These are phyloP conservation scores for Asterionellopsis glacialis DNA, from an alignment of 108 stramenopile genomes.

Conservation along the genomic window DNA sequence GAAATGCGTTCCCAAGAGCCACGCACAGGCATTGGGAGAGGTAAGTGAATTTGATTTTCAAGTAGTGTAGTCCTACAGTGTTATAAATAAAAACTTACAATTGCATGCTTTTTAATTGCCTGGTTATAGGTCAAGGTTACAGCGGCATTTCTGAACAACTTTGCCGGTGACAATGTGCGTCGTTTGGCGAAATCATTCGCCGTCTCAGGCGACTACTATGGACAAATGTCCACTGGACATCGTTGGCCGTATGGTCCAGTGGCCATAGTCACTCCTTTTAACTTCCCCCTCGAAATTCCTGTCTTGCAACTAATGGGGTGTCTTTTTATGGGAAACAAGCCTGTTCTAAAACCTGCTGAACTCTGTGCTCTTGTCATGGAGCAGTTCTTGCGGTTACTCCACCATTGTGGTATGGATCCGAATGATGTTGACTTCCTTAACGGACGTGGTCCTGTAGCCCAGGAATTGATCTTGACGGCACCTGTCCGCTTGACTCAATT, in stretches of 20 bases:
- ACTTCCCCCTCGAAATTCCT: conserved; percentile 94
- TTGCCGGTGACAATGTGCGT: conserved; percentile 90
- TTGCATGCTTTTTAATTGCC: not conserved
- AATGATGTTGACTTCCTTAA: conserved; percentile 91
- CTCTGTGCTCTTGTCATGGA: conserved; percentile 91
- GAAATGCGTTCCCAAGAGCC: conserved; percentile 91
- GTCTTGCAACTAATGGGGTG: conserved; percentile 95
- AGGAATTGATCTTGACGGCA: conserved; percentile 70
- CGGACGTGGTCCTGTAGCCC: conserved; percentile 82
- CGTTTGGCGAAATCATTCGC: conserved; percentile 84
- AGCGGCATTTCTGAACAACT: conserved; percentile 84
- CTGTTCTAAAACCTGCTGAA: conserved; percentile 80
- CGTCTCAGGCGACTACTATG: conserved; percentile 91
- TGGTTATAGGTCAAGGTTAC: conserved; percentile 47
- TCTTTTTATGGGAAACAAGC: conserved; percentile 98
- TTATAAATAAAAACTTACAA: too few relatives aligned
- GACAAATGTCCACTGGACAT: conserved; percentile 89
- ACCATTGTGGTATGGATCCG: conserved; percentile 90
- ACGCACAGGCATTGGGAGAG: conserved; percentile 90
- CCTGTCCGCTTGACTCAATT: conserved; percentile 92
- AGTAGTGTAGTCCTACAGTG: not conserved
- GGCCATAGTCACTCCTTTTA: conserved; percentile 93
- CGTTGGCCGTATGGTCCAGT: conserved; percentile 97
- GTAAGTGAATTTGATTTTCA: conserved; percentile 19
- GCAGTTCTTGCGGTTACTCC: conserved; percentile 86